phyloP scores from a whole-genome alignment of 768 basidiomycete species.

The Lactarius tabidus region DNA sequence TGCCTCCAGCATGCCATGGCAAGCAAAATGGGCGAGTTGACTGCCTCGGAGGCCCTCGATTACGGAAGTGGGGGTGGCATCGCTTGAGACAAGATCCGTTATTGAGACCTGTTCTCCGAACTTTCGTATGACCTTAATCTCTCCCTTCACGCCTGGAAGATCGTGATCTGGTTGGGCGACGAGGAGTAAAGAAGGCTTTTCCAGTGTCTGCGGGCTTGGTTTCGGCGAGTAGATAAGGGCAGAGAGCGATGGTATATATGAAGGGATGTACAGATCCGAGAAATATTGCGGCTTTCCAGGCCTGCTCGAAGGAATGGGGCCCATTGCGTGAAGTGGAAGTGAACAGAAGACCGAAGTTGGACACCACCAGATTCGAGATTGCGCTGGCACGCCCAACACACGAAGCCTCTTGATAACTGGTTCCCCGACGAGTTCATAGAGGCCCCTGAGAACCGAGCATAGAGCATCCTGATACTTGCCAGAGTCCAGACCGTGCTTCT shows the following conservation, averaged over 20 bases:
- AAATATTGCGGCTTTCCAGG: not conserved
- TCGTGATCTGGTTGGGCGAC: too few relatives aligned
- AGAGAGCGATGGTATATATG: not conserved
- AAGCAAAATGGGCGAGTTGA: too few relatives aligned
- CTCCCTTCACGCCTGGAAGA: too few relatives aligned
- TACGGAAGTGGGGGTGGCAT: too few relatives aligned
- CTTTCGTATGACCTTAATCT: too few relatives aligned
- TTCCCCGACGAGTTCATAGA: slow-evolving; percentile 3
- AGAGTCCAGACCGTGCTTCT: not conserved
- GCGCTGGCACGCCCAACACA: not conserved
- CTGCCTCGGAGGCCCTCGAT: too few relatives aligned
- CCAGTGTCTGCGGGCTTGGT: not conserved
- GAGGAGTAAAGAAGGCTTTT: not conserved
- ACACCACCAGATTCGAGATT: slow-evolving; percentile 6
- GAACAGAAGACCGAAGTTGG: not conserved
- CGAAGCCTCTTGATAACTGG: not conserved
- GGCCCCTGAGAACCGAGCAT: not conserved
- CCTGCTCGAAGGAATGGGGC: not conserved
- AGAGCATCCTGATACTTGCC: not conserved
- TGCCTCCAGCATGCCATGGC: too few relatives aligned
- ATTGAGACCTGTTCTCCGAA: too few relatives aligned
- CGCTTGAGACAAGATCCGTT: too few relatives aligned
- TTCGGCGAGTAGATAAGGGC: not conserved
- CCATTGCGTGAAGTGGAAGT: slow-evolving; percentile 11
- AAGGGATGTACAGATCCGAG: slow-evolving; percentile 5